Base-by-base conservation (phyloP, 345 rosid species). In the Dipteronia dyeriana region DNA sequence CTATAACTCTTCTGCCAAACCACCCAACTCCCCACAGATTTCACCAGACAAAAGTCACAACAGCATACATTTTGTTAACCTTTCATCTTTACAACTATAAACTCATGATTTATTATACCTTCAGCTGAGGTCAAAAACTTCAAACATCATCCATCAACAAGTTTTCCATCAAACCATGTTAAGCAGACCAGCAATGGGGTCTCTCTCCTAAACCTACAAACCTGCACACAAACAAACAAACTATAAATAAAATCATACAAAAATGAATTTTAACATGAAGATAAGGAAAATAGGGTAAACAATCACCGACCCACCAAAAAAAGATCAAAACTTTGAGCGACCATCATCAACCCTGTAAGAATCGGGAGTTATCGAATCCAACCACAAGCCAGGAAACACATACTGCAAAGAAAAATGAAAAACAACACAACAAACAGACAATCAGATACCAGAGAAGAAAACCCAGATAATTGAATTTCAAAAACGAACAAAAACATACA, bases 371-470 rank as follows among this genome's bases (percentile, higher is more conserved):
- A 88, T 74, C 2, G 88, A 88, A 67, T 81, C 83, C 87, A 94
- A 80, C 94, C 96, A 91, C 81, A 87, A 75, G 7, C 98, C 98
- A 2, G 98, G 98, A 61, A 87, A 94, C 25, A 80, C 47, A 78
- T 53, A 82, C 97, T 92, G 87, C 62, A 23, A 59, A 54, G 26
- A 63, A 49, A 25, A 22, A 14, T 31, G 4, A 31, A 31, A 45
- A 74, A 64, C 10, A 39, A 13, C 66, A 17, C 14, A 51, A 20
- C 16, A 16, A 71, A 71, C 8, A 71, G 4, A 54, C 8, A n/a
- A 38, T 63, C 41, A 63, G 26, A 12, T n/a, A 29, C 47, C 53
- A 22, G 17, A 5, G 57, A 61, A 73, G 57, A 61, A 73, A 73
- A 43, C 59, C 68, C 10, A 62, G 17, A 47, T 3, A 39, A 60